These are phyloP conservation scores for Cairneyella variabilis DNA, from an alignment of 495 filamentous ascomycete genomes.

Conservation along the genomic window DNA sequence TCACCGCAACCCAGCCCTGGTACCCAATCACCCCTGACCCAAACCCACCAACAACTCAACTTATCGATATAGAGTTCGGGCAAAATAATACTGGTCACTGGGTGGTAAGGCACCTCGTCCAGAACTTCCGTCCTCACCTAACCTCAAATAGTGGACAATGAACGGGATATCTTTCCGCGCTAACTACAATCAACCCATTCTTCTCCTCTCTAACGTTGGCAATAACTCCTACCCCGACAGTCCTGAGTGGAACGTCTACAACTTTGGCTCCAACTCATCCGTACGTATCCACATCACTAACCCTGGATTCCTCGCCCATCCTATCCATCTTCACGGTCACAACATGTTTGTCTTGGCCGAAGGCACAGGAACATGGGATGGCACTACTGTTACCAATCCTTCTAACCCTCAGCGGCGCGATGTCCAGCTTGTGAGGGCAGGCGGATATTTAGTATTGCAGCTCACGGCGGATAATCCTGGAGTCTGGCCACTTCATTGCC, in stretches of 20 bases:
- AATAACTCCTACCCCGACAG: conserved; percentile 41
- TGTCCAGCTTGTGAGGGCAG: conserved; percentile 43
- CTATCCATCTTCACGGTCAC: conserved; percentile 55
- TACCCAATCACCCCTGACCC: conserved; percentile 10
- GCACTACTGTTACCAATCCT: conserved; percentile 32
- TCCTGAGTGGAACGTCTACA: conserved; percentile 49
- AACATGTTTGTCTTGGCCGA: conserved; percentile 52
- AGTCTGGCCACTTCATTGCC: conserved; percentile 54
- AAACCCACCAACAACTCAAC: conserved; percentile 39
- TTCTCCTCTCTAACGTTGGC: conserved; percentile 47
- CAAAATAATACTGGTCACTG: conserved; percentile 46
- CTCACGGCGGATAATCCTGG: conserved; percentile 56
- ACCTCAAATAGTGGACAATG: conserved; percentile 56
- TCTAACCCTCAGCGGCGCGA: conserved; percentile 55
- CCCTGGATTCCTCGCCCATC: conserved; percentile 37
- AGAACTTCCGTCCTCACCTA: no score
- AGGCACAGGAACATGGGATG: conserved; percentile 31
- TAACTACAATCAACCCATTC: conserved; percentile 57
- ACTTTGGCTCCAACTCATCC: conserved; percentile 45
- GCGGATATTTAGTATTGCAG: conserved; percentile 45
- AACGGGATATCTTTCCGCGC: conserved; percentile 52
- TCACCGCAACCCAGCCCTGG: conserved; percentile 10
- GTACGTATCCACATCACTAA: conserved; percentile 56
- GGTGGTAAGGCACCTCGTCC: no score
- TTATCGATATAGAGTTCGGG: conserved; percentile 40